phyloP scores from a whole-genome alignment of 2,329 filamentous ascomycete species.

The Eutypella sp. region DNA sequence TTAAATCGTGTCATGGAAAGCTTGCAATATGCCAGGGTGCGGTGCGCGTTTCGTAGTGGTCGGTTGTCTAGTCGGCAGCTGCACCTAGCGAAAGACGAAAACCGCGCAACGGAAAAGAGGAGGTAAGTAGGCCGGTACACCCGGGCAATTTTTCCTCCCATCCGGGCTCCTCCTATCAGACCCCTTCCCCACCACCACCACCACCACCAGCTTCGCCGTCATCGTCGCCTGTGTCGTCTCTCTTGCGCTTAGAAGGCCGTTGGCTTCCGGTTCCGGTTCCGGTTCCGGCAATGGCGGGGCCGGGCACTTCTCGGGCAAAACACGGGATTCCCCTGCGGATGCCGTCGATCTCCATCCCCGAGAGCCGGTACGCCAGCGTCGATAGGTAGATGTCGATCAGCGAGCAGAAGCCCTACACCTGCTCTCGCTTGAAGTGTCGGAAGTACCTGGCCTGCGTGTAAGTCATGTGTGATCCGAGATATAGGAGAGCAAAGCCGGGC shows the following conservation, averaged over 20 bases:
- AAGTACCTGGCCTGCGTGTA: background rate
- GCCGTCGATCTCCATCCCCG: background rate
- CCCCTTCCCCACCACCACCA: too few species aligned
- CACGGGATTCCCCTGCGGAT: background rate
- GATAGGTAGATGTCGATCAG: background rate
- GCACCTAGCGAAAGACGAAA: too few species aligned
- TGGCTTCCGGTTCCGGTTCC: background rate
- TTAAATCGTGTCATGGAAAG: background rate
- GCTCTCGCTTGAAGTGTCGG: background rate
- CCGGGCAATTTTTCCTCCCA: too few species aligned
- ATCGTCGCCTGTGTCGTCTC: too few species aligned
- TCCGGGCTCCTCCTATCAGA: too few species aligned
- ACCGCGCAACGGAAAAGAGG: too few species aligned
- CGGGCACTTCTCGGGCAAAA: background rate
- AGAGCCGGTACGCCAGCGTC: background rate
- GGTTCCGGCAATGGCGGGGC: background rate
- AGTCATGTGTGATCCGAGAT: background rate
- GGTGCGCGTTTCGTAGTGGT: too few species aligned
- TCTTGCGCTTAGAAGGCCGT: too few species aligned
- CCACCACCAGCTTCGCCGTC: too few species aligned
- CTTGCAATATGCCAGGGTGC: background rate
- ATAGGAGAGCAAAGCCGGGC: too few species aligned
- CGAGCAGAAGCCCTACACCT: background rate
- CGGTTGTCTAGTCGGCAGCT: too few species aligned
- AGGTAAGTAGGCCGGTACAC: too few species aligned